Base-by-base conservation (phyloP, 2,329 filamentous ascomycete species). In the Cordyceps cateniannulata region DNA sequence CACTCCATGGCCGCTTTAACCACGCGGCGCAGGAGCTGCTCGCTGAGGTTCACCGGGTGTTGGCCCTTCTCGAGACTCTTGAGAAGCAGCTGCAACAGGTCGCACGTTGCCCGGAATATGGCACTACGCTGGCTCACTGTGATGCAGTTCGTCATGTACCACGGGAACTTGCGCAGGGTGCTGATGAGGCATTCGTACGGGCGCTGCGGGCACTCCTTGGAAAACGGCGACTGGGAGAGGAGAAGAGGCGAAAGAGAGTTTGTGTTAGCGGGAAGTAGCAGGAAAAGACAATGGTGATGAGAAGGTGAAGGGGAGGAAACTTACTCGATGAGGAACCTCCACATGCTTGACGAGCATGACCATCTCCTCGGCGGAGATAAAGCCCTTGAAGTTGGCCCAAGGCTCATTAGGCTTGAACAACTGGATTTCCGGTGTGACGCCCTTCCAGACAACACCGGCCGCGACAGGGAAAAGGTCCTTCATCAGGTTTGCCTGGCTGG, bases 111-210 rank as follows among this genome's bases (percentile, higher is more conserved):
- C 12, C 79, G 73, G 66, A 79, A 85, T 27, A 87, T 72, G 8
- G 76, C 71, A 48, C 79, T 72, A 1, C 85, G 82, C 69, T 88
- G 80, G 60, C 76, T 73, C 51, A 87, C 73, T 8, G 82, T 87
- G 72, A 88, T 83, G 58, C 76, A 66, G 3, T 82, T 71, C 1
- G 84, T 77, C 69, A 79, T 77, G 62, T 82, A 78, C 86, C 86
- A 89, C 0, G 86, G 86, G 48, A 86, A 78, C 75, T 88, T 85
- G 62, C 79, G 80, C 42, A 85, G 68, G 1, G 82, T 87, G 69
- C 83, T 86, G 65, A 88, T 85, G 66, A 88, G 75, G 68, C 80
- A 85, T 73, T 89, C 86, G 60, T 82, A 88, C 1, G 85, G 81
- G 16, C 86, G 81, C 71, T 88, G 85, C 0, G 85, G 84, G 65